Evolutionary conservation across 225 moss, liverwort and hornwort species (phyloP), one percentile per base, ranked within the genome.

Genomic region (Asterella californica): DNA sequence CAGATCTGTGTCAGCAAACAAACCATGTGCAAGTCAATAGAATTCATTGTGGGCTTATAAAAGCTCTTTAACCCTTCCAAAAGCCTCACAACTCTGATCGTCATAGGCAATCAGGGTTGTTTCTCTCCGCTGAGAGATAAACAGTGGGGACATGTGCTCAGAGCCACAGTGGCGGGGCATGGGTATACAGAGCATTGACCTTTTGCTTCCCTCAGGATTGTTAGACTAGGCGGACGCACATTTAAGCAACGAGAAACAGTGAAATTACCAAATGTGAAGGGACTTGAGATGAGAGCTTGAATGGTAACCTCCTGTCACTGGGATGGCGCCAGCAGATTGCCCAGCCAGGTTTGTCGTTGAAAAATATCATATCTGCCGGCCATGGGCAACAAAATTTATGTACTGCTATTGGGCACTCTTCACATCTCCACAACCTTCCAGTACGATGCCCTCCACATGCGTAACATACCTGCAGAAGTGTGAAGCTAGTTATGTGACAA

Each of bases 241-340:
- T 55, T 42, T 36, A 18, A 24, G 30, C 21, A 21, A 54, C 48
- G 53, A 81, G 75, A 29, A 76, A 46, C 45, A n/a, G 78, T 74
- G 49, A 70, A 76, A 71, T 83, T 83, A 83, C 83, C 83, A 80
- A 50, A 54, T 45, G 24, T 69, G 83, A 79, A 75, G 74, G 47
- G 62, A 74, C 30, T 48, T 67, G 67, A 74, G 61, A 32, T 55
- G 37, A 70, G 70, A 70, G 64, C 74, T 74, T 67, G 36, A 55
- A 36, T 42, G 65, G 57, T 79, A 85, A 84, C 76, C 76, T 80
- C 75, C 81, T 79, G 72, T 86, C 79, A 81, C 81, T 79, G 81
- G 84, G 71, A 86, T 94, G 93, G 29, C 91, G 88, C 93, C 93
- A 94, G 86, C 93, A 94, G 77, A 93, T 83, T 79, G 93, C 90